phyloP scores from a whole-genome alignment of 495 filamentous ascomycete genomes.

The Xylaria telfairii region DNA sequence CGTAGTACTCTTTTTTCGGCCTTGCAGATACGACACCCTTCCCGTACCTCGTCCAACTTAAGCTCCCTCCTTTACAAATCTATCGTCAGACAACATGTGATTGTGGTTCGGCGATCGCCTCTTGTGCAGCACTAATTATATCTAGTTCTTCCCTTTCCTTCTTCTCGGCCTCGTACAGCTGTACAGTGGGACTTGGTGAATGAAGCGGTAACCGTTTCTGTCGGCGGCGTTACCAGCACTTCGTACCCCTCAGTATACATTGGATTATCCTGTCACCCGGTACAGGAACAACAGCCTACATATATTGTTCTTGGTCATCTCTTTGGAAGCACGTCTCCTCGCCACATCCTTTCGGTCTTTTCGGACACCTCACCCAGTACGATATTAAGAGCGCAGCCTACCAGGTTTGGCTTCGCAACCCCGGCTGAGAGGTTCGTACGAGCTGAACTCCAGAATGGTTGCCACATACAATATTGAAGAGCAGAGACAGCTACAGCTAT shows the following conservation, averaged over 20 bases:
- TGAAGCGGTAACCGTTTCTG: constrained; percentile 1
- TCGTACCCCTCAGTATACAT: neutral
- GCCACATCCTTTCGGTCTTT: neutral
- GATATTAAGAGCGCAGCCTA: neutral
- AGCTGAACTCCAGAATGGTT: constrained; percentile 15
- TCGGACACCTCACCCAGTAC: neutral
- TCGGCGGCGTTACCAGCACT: neutral
- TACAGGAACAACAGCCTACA: neutral
- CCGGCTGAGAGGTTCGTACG: constrained; percentile 15
- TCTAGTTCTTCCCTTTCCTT: constrained; percentile 5
- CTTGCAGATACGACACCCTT: constrained; percentile 25
- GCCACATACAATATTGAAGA: neutral
- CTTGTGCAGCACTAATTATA: constrained; percentile 18
- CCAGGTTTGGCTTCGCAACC: neutral
- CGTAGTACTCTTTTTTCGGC: neutral
- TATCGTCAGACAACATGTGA: constrained; percentile 24
- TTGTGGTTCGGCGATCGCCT: constrained; percentile 21
- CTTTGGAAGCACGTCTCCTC: constrained; percentile 9
- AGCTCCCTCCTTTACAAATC: constrained; percentile 20
- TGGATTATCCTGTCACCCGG: neutral
- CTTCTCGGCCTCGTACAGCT: neutral
- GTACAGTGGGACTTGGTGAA: constrained; percentile 2
- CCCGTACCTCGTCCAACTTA: constrained; percentile 27
- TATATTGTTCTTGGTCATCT: constrained; percentile 18
- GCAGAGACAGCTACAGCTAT: neutral